A percentile compares a stretch with the other conserved stretches of the same genome.
These are phyloP conservation scores for Albatrellus ellisii DNA, from an alignment of 768 basidiomycete species.

Conservation along the genomic window DNA sequence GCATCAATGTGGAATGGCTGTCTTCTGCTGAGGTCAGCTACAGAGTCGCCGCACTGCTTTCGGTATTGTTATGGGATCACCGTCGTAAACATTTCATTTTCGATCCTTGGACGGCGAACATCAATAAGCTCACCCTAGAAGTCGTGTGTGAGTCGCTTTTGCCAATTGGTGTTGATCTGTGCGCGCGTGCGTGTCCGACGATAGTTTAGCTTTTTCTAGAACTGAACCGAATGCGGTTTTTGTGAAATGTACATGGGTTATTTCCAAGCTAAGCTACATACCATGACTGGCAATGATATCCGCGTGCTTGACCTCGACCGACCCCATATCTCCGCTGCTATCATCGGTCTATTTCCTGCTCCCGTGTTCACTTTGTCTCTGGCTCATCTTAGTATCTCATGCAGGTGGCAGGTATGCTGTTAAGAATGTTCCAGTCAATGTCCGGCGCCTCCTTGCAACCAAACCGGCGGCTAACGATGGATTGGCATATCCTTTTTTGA, in stretches of 20 bases:
- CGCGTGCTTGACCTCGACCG: conserved; percentile 86
- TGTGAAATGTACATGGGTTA: conserved; percentile 44
- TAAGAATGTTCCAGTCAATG: conserved; percentile 56
- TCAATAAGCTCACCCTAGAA: conserved; percentile 66
- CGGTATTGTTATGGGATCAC: conserved; percentile 55
- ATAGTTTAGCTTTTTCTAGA: neutral
- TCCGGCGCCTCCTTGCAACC: conserved; percentile 72
- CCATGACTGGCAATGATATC: conserved; percentile 79
- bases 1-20: too few species aligned
- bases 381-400: neutral
- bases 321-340: conserved; percentile 89
- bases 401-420: conserved; percentile 56
- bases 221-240: conserved; percentile 28
- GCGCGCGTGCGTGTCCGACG: conserved; percentile 42
- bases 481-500: conserved; percentile 86
- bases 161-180: conserved; percentile 90
- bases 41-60: conserved; percentile 70
- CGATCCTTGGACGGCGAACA: conserved; percentile 58
- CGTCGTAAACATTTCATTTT: conserved; percentile 54
- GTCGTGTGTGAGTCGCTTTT: conserved; percentile 86
- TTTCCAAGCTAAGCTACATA: conserved; percentile 63
- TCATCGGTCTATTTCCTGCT: conserved; percentile 34
- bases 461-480: conserved; percentile 97
- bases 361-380: neutral
- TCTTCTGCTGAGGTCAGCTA: too few species aligned